Evolutionary conservation across 257 asterid genomes (phyloP).

Genomic region (Fraxinus pennsylvanica): DNA sequence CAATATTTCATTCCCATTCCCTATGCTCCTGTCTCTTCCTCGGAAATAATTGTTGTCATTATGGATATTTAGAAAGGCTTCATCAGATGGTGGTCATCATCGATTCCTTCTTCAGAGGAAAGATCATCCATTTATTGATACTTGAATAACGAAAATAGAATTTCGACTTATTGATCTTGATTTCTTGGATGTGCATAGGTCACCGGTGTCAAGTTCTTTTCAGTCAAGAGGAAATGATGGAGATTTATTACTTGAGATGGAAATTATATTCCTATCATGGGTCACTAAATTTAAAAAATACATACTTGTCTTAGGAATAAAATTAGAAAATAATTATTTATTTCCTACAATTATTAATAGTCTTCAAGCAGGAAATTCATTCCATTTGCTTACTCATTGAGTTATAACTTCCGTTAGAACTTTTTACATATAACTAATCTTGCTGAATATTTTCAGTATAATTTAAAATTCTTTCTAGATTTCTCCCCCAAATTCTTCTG

Average conservation of each 20-base stretch:
- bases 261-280: background rate
- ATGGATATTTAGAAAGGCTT: background rate
- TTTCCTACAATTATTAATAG: background rate
- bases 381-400: background rate
- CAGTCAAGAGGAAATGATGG: background rate
- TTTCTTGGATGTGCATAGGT: background rate
- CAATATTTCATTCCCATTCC: background rate
- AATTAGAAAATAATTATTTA: background rate
- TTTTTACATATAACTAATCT: background rate
- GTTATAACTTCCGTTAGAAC: too few species aligned
- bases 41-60: background rate
- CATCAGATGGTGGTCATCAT: background rate
- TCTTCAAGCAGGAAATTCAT: background rate
- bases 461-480: background rate
- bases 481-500: background rate
- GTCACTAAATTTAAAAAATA: background rate
- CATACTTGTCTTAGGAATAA: background rate
- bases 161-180: background rate
- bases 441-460: background rate
- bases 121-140: background rate
- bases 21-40: background rate
- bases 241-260: background rate
- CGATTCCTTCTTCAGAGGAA: background rate
- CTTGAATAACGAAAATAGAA: background rate
- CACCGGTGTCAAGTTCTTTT: background rate